Base-by-base conservation (phyloP, 108 stramenopile genomes). In the Skeletonema potamos region DNA sequence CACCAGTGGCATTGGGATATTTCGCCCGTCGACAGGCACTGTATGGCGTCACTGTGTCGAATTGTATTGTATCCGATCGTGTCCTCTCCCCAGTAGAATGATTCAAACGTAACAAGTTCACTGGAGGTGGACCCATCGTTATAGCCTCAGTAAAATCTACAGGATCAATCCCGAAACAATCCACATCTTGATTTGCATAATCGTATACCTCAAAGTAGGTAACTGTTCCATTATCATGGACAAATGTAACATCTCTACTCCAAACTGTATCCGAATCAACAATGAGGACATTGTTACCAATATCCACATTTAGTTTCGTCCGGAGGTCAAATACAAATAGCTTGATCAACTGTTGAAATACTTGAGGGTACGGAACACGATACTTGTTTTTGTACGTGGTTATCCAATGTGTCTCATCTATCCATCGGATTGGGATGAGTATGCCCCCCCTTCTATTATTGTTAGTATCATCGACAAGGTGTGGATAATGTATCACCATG, bases 371-470 rank as follows among this genome's bases (percentile, higher is more conserved):
- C 8, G 46, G 62, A 44, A 69, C 15, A 15, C 30, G 17, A 28
- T 58, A 36, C 43, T 61, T 77, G 12, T 63, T 13, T 27, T 71
- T 64, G 54, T 76, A 76, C 24, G 27, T 65, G 27, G 9, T 27
- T 22, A 37, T 58, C 69, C 68, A 77, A 54, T 77, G 64, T 26
- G 76, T 77, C 56, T 77, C 76, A 55, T 77, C 65, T 17, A 77
- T 64, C 69, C 69, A 77, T 46, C 44, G 41, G 13, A 77, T 70
- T 43, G 66, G 74, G 24, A 67, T 36, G 1, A 20, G 2, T n/a
- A 0, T n/a, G 57, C 57, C 48, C 4, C 59, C 26, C 26, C 26
- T 36, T 24, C 32, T 30, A 4, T 6, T 41, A 54, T 9, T n/a
- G 29, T 27, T 36, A 43, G 13, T 54, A 68, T 8, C 22, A 9